Percentiles rank a stretch among this genome's conserved stretches.
Conservation (phyloP, 2,329 filamentous ascomycete genomes). For the Claviceps sp. region DNA sequence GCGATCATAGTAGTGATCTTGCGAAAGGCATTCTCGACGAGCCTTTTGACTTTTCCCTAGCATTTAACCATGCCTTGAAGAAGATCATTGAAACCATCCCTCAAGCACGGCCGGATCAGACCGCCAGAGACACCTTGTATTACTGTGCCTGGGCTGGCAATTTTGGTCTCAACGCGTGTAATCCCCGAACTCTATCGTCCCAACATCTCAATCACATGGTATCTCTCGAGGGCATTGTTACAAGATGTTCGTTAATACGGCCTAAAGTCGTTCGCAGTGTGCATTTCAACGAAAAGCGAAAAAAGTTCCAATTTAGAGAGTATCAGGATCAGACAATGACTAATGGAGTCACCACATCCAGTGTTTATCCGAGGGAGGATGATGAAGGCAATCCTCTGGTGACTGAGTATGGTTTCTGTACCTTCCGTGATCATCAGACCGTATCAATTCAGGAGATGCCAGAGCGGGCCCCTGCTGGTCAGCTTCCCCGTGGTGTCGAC, state of each 20-base stretch:
- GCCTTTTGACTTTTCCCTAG: slow-evolving; percentile 77
- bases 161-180: slow-evolving; percentile 90
- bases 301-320: slow-evolving; percentile 77
- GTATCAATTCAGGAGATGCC: slow-evolving; percentile 99
- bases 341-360: slow-evolving; percentile 74
- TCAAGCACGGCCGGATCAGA: slow-evolving; percentile 62
- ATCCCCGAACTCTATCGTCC: slow-evolving; percentile 82
- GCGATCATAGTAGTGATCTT: slow-evolving; percentile 72
- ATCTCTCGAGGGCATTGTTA: slow-evolving; percentile 93
- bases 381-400: slow-evolving; percentile 82
- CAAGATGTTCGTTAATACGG: slow-evolving; percentile 84
- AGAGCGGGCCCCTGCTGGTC: slow-evolving; percentile 85
- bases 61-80: slow-evolving; percentile 84
- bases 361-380: slow-evolving; percentile 88
- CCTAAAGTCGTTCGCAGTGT: slow-evolving; percentile 98
- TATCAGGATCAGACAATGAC: slow-evolving; percentile 98
- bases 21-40: slow-evolving; percentile 65
- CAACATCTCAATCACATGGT: slow-evolving; percentile 92
- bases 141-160: slow-evolving; percentile 96
- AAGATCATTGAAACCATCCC: slow-evolving; percentile 72
- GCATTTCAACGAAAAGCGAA: slow-evolving; percentile 80
- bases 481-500: slow-evolving; percentile 88
- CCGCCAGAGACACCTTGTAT: slow-evolving; percentile 67
- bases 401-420: slow-evolving; percentile 93
- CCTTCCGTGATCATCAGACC: slow-evolving; percentile 91